Conservation (phyloP, 2,329 filamentous ascomycete species). For the Nothophoma quercina region DNA sequence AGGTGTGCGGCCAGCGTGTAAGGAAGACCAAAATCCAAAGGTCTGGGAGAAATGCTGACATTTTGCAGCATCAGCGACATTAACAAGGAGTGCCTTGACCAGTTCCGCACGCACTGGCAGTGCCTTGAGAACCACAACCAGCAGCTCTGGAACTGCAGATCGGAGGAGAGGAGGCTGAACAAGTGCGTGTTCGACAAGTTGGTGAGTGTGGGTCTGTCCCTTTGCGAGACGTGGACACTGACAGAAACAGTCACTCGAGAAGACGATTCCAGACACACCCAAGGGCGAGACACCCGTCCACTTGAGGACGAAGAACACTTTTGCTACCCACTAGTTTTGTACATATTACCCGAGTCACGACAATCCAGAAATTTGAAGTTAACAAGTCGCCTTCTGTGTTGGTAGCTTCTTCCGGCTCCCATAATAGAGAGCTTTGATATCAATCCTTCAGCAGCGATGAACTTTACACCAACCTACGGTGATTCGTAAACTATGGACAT, state of each 20-base stretch:
- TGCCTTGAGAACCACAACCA: constrained; percentile 98
- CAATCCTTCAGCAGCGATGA: too few species aligned
- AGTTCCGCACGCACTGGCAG: constrained; percentile 94
- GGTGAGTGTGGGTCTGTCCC: constrained; percentile 66
- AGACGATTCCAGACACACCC: constrained; percentile 60
- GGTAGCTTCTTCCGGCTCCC: too few species aligned
- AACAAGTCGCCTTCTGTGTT: not conserved
- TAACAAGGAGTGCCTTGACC: constrained; percentile 89
- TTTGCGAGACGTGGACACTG: not conserved
- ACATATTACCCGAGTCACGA: constrained; percentile 35
- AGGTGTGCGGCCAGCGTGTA: constrained; percentile 97
- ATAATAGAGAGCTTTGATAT: too few species aligned
- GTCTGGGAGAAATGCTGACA: constrained; percentile 6
- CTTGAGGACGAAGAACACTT: constrained; percentile 56
- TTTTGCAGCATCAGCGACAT: constrained; percentile 82
- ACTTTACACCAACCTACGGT: too few species aligned
- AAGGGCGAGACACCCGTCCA: constrained; percentile 59
- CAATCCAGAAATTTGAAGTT: constrained; percentile 24
- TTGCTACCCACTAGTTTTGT: constrained; percentile 45
- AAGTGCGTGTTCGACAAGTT: constrained; percentile 95
- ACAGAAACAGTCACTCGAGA: constrained; percentile 57
- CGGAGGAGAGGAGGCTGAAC: constrained; percentile 87
- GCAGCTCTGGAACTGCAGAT: constrained; percentile 93
- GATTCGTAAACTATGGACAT: too few species aligned
- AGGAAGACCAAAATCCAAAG: constrained; percentile 5